phyloP scores from a whole-genome alignment of 2,329 filamentous ascomycete species.

The Pyricularia grisea region DNA sequence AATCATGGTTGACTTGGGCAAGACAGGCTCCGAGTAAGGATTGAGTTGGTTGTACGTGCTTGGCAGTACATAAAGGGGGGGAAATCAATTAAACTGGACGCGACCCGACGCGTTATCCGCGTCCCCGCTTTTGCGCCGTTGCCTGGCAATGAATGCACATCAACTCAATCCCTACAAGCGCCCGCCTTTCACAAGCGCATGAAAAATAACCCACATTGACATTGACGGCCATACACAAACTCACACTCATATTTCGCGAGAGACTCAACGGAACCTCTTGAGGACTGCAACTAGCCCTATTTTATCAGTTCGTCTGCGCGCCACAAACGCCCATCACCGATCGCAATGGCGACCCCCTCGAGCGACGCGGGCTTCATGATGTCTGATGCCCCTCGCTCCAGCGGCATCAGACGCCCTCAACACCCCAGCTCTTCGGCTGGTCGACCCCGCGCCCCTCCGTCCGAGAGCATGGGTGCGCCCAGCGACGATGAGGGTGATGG shows the following conservation, averaged over 20 bases:
- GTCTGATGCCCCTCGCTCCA: conserved; percentile 40
- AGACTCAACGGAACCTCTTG: neutral
- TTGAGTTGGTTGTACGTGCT: neutral
- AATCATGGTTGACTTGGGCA: neutral
- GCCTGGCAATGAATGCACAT: neutral
- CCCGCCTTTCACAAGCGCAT: neutral
- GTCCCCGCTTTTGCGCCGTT: neutral
- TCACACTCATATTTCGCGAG: neutral
- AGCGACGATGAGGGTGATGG: conserved; percentile 54
- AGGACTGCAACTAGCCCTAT: neutral
- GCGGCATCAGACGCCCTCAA: conserved; percentile 27
- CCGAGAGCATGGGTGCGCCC: conserved; percentile 49
- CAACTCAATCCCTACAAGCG: neutral
- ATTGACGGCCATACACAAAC: neutral
- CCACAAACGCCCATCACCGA: neutral
- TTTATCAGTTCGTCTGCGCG: neutral
- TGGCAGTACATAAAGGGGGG: neutral
- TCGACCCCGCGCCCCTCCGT: conserved; percentile 49
- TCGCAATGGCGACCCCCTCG: conserved; percentile 35
- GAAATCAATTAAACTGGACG: conserved; percentile 11
- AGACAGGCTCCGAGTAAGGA: neutral
- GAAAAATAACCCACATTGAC: neutral
- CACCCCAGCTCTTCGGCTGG: conserved; percentile 42
- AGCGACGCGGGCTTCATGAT: conserved; percentile 48
- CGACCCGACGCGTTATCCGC: conserved; percentile 12